These are phyloP conservation scores for Colletotrichum spinosum DNA, from an alignment of 2,329 filamentous ascomycete species.

Conservation along the genomic window DNA sequence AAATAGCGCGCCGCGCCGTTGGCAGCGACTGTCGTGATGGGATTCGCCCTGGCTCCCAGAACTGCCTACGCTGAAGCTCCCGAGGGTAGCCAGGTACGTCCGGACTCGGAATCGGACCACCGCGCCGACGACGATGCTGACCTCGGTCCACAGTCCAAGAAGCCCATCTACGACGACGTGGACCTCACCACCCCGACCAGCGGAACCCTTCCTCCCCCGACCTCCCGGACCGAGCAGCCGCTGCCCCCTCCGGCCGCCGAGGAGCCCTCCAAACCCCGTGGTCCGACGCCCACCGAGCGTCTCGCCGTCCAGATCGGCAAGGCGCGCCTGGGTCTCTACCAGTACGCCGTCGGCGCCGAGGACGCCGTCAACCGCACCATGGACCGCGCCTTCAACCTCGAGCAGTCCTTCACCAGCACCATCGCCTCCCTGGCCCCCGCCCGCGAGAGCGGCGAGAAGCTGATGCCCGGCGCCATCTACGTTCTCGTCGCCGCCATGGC, in stretches of 20 bases:
- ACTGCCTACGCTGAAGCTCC: slow-evolving; percentile 65
- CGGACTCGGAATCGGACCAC: background rate
- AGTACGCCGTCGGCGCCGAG: slow-evolving; percentile 79
- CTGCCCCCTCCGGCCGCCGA: slow-evolving; percentile 34
- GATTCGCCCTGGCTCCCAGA: slow-evolving; percentile 60
- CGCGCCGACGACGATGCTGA: slow-evolving; percentile 25
- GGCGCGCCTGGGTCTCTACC: slow-evolving; percentile 84
- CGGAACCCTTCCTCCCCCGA: slow-evolving; percentile 45
- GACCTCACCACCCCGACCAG: slow-evolving; percentile 56
- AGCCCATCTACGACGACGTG: slow-evolving; percentile 85
- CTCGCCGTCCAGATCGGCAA: slow-evolving; percentile 85
- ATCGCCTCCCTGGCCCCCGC: slow-evolving; percentile 89
- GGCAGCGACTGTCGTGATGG: slow-evolving; percentile 63
- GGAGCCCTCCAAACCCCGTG: slow-evolving; percentile 47
- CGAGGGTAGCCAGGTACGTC: slow-evolving; percentile 37
- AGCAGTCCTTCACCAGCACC: slow-evolving; percentile 90
- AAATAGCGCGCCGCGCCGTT: slow-evolving; percentile 65
- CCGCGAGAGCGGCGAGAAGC: slow-evolving; percentile 85
- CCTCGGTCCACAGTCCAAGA: slow-evolving; percentile 57
- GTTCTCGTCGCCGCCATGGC: slow-evolving; percentile 96
- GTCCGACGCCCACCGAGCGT: slow-evolving; percentile 88
- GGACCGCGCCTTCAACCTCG: slow-evolving; percentile 83
- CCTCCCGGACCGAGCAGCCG: slow-evolving; percentile 47
- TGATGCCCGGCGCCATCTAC: slow-evolving; percentile 92
- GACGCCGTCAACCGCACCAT: slow-evolving; percentile 85